Evolutionary conservation across 352 stramenopile species (phyloP), one percentile per base, ranked within the genome.

Genomic region (Peronospora belbahrii): DNA sequence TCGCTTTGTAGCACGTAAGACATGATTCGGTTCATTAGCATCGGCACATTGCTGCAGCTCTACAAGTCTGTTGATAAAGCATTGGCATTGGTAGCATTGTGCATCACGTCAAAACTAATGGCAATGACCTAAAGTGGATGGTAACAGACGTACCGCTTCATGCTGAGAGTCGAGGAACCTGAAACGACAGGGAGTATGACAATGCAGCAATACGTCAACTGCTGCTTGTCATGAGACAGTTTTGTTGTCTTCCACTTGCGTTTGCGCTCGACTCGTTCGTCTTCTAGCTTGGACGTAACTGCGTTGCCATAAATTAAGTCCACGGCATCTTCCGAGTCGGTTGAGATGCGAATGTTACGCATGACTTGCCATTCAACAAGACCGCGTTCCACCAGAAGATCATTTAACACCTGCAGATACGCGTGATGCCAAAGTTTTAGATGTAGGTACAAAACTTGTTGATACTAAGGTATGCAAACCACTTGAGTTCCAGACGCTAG

Each of bases 221-320:
- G 13, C 20, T 61, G 49, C 1, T 35, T 43, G 19, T 31, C 32
- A 13, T 24, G 47, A 10, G 6, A 1, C 10, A 30, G 10, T 36
- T 31, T 30, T 18, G 30, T 40, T 27, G 32, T 25, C 10, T 47
- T 65, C 6, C 51, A 37, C 28, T 82, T 82, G 14, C 67, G 70
- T 36, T 70, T 78, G 25, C 61, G 62, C 10, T 62, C 52, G 20
- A 63, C 53, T 6, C 70, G 64, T 19, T 66, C 55, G 31, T 78
- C 70, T 42, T 76, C 38, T 4, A 82, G 60, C 20, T 41, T 59
- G 5, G 48, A 22, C 0, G 49, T 27, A 6, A 56, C 13, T 7
- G 54, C 62, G 24, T 45, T 48, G 4, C 70, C 67, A 38, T 68
- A 72, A 27, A 82, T 61, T 7, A 62, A 17, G 24, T 69, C 59